These are phyloP conservation scores for Scenedesmus sp. DNA, from an alignment of 163 green algal genomes.

Conservation along the genomic window DNA sequence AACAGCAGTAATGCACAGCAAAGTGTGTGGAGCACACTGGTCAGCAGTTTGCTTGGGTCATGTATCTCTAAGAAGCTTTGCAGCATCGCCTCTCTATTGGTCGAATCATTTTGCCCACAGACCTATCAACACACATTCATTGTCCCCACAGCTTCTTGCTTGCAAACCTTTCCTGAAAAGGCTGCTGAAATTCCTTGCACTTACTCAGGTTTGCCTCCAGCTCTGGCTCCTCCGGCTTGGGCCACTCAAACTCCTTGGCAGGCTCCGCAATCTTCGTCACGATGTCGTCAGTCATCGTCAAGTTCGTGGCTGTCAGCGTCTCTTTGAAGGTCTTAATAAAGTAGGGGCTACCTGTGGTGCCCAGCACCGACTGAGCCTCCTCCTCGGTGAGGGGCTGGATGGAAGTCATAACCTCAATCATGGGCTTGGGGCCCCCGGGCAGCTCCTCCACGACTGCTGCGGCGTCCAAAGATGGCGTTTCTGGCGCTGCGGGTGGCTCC, in stretches of 20 bases:
- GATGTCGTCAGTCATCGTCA: constrained; percentile 10
- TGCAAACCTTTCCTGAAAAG: too few species aligned
- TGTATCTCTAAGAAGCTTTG: too few species aligned
- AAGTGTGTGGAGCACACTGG: neutral
- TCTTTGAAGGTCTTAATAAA: constrained; percentile 16
- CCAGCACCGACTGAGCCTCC: constrained; percentile 25
- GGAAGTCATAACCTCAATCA: constrained; percentile 41
- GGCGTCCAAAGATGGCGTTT: neutral
- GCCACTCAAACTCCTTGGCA: constrained; percentile 13
- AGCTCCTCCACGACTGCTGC: constrained; percentile 22
- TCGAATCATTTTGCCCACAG: too few species aligned
- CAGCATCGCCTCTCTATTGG: too few species aligned
- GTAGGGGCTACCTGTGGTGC: constrained; percentile 3
- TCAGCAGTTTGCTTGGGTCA: neutral
- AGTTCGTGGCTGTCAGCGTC: neutral
- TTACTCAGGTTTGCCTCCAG: neutral
- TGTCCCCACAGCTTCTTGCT: too few species aligned
- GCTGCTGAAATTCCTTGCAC: neutral
- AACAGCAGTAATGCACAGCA: too few species aligned
- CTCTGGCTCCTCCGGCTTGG: neutral
- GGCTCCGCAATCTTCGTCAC: neutral
- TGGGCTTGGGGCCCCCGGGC: constrained; percentile 4
- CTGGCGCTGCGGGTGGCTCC: neutral
- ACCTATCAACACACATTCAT: too few species aligned
- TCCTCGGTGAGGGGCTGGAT: constrained; percentile 45